phyloP scores from a whole-genome alignment of 2,329 filamentous ascomycete genomes.

The Sarocladium strictum region DNA sequence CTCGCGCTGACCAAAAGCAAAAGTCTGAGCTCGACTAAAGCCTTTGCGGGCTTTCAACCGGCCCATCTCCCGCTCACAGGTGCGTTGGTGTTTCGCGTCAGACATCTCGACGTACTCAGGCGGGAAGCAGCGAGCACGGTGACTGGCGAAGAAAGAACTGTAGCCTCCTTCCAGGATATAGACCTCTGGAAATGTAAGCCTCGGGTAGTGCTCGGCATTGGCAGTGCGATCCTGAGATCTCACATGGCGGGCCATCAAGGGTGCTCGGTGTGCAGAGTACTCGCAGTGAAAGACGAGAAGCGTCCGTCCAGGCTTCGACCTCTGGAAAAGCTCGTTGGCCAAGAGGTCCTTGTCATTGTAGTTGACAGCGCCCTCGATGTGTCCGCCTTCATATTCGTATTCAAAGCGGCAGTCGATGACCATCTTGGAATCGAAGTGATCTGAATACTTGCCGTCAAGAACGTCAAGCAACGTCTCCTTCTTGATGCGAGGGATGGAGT shows the following conservation, averaged over 20 bases:
- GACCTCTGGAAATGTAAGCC: slow-evolving; percentile 89
- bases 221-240: slow-evolving; percentile 80
- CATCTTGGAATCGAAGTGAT: slow-evolving; percentile 72
- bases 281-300: slow-evolving; percentile 95
- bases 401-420: slow-evolving; percentile 97
- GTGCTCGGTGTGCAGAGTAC: slow-evolving; percentile 93
- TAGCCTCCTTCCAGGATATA: slow-evolving; percentile 97
- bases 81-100: slow-evolving; percentile 82
- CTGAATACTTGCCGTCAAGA: slow-evolving; percentile 75
- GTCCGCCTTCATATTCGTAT: slow-evolving; percentile 95
- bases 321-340: slow-evolving; percentile 69
- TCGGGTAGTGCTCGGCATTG: slow-evolving; percentile 83
- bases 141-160: slow-evolving; percentile 80
- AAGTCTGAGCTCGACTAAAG: slow-evolving; percentile 83
- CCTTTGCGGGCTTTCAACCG: slow-evolving; percentile 87
- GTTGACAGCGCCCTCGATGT: slow-evolving; percentile 90
- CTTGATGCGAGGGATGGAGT: slow-evolving; percentile 83
- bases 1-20: slow-evolving; percentile 79
- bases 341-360: slow-evolving; percentile 94
- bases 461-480: slow-evolving; percentile 79
- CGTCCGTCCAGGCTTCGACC: slow-evolving; percentile 61
- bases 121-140: slow-evolving; percentile 78
- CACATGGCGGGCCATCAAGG: slow-evolving; percentile 91
- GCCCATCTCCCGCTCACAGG: slow-evolving; percentile 91
- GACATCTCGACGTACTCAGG: slow-evolving; percentile 98